These are phyloP conservation scores for Fragaria vesca DNA, from an alignment of 306 rosid species.

Conservation along the genomic window DNA sequence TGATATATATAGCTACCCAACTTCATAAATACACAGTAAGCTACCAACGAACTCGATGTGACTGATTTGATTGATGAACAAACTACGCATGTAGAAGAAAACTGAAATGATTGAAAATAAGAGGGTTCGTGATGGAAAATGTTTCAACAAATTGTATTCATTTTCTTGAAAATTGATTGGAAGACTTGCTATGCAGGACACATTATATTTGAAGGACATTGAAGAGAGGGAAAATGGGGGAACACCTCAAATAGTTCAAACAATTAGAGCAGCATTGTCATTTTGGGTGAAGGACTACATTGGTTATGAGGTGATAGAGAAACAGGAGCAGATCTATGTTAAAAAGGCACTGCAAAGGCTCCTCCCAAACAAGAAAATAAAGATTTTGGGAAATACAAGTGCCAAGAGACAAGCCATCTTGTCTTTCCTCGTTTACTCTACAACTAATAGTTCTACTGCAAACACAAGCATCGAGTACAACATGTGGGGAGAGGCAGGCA, in stretches of 20 bases:
- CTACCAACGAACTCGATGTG: not conserved
- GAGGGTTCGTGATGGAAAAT: not conserved
- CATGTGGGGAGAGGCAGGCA: constrained; percentile 60
- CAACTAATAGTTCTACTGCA: constrained; percentile 33
- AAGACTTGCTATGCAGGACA: constrained; percentile 49
- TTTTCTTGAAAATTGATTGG: not conserved
- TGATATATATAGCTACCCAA: not conserved
- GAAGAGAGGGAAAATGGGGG: constrained; percentile 89
- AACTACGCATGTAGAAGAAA: not conserved
- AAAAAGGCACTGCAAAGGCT: constrained; percentile 58
- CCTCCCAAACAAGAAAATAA: constrained; percentile 47
- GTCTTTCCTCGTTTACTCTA: constrained; percentile 63
- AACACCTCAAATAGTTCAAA: constrained; percentile 84
- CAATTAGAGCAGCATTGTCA: constrained; percentile 78
- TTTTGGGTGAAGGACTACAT: constrained; percentile 83
- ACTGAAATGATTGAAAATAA: not conserved
- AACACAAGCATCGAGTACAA: not conserved
- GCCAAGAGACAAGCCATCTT: constrained; percentile 65
- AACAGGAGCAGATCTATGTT: constrained; percentile 45
- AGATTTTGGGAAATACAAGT: constrained; percentile 56
- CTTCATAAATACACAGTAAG: not conserved
- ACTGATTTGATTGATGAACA: not conserved
- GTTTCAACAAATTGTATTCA: not conserved
- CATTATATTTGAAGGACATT: constrained; percentile 59
- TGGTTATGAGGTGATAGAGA: constrained; percentile 58